Percentiles rank a stretch among this genome's conserved stretches.
Evolutionary conservation across 257 asterid species (phyloP).

Genomic region (Ballota nigra): DNA sequence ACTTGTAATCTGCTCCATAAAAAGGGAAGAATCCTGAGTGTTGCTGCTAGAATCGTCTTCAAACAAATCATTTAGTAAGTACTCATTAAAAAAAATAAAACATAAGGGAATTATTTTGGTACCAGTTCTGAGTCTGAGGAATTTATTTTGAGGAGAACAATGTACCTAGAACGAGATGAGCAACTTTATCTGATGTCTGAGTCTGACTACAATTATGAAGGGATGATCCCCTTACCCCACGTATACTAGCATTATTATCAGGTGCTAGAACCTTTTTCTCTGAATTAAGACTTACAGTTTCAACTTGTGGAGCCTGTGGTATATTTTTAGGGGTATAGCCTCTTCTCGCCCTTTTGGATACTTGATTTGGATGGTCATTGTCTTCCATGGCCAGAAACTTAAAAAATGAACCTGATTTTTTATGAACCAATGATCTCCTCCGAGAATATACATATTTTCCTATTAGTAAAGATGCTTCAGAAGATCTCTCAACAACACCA

Average conservation of each 20-base stretch:
- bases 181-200: slow-evolving; percentile 32
- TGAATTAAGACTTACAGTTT: slow-evolving; percentile 16
- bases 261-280: slow-evolving; percentile 30
- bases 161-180: slow-evolving; percentile 49
- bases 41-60: slow-evolving; percentile 39
- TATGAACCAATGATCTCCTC: slow-evolving; percentile 47
- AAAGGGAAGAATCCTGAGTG: slow-evolving; percentile 25
- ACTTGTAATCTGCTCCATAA: slow-evolving; percentile 34
- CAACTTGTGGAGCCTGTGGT: slow-evolving; percentile 27
- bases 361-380: slow-evolving; percentile 33
- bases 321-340: slow-evolving; percentile 28
- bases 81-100: slow-evolving; percentile 8
- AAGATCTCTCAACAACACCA: slow-evolving; percentile 33
- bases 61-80: slow-evolving; percentile 29
- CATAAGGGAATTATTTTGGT: slow-evolving; percentile 1
- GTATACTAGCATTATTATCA: slow-evolving; percentile 29
- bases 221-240: slow-evolving; percentile 31
- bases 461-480: slow-evolving; percentile 39
- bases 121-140: slow-evolving; percentile 14
- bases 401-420: slow-evolving; percentile 41
- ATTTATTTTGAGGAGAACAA: slow-evolving; percentile 16
- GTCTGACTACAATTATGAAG: slow-evolving; percentile 25
- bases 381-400: slow-evolving; percentile 37
- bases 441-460: slow-evolving; percentile 58
- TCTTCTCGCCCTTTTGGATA: slow-evolving; percentile 49